Evolutionary conservation across 1,284 basidiomycete species (phyloP), one percentile per base, ranked within the genome.

Genomic region (Irpex rosettiformis): DNA sequence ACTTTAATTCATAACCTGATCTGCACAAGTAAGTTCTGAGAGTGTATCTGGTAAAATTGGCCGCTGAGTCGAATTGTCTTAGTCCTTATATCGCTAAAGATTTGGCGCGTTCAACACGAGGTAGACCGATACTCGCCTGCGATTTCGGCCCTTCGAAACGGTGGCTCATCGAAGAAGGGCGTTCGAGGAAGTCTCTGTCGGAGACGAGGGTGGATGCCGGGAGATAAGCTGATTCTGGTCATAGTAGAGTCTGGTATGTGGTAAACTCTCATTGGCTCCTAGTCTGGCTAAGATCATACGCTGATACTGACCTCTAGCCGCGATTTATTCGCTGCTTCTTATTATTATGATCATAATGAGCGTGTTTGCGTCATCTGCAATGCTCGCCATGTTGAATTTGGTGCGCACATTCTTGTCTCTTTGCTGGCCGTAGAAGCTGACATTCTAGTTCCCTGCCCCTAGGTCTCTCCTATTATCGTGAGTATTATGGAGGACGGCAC

Each of bases 21-120:
- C 8, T 61, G 59, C 28, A 61, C 55, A 7, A 13, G 59, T 61
- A 16, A 40, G 33, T 40, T 11, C 33, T 40, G n/a, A n/a, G n/a
- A n/a, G n/a, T n/a, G n/a, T n/a, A n/a, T n/a, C n/a, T n/a, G n/a
- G n/a, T n/a, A n/a, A n/a, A n/a, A n/a, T n/a, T n/a, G n/a, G 27
- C 22, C 40, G 56, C 43, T 28, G 33, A 24, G 1, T 42, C 29
- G n/a, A 30, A 2, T 51, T 40, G 8, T n/a, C n/a, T n/a, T 33
- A 61, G 59, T 56, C 33, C 53, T 61, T 16, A 61, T 61, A 13
- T 57, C 59, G 2, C 57, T 54, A 29, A 61, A 61, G 59, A 61
- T 61, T 13, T 61, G 59, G 59, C 56, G 47, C 45, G 59, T 61
- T 5, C 52, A 58, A 28, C 40, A 18, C 1, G 59, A 61, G 42